Evolutionary conservation across 2,329 filamentous ascomycete genomes (phyloP).

Genomic region (Trichoderma brevicompactum): DNA sequence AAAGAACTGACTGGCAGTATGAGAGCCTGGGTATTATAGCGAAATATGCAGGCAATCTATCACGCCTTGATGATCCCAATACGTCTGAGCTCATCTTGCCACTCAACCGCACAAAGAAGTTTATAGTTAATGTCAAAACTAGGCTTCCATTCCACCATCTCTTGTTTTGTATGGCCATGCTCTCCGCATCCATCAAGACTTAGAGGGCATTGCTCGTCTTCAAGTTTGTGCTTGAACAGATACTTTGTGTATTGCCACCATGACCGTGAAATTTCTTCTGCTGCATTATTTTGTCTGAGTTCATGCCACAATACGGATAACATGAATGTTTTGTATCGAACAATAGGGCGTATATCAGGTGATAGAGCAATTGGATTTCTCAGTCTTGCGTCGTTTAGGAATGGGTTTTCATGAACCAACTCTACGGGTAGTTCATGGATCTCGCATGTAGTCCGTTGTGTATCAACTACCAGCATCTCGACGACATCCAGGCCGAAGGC

Average conservation of each 20-base stretch:
- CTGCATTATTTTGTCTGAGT: conserved; percentile 2
- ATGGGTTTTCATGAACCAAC: background rate
- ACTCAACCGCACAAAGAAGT: background rate
- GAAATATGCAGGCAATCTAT: background rate
- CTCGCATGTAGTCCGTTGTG: background rate
- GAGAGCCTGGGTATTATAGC: background rate
- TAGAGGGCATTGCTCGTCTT: conserved; percentile 7
- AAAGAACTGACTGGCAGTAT: no score
- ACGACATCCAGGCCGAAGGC: background rate
- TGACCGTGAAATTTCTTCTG: background rate
- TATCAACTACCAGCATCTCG: conserved; percentile 18
- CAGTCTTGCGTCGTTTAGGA: conserved; percentile 11
- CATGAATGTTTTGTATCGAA: conserved; percentile 2
- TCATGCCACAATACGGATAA: conserved; percentile 17
- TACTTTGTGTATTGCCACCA: conserved; percentile 18
- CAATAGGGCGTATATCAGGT: conserved; percentile 2
- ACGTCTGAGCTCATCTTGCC: conserved; percentile 4
- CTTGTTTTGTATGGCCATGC: conserved; percentile 14
- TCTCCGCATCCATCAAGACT: conserved; percentile 1
- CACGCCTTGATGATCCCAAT: conserved; percentile 3
- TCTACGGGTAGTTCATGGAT: conserved; percentile 5
- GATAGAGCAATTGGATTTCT: background rate
- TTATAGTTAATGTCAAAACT: conserved; percentile 19
- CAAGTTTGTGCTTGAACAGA: background rate
- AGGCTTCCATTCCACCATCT: conserved; percentile 2